Percentiles rank a stretch among this genome's conserved stretches.
These are phyloP conservation scores for Lactarius hatsudake DNA, from an alignment of 768 basidiomycete genomes.

Conservation along the genomic window DNA sequence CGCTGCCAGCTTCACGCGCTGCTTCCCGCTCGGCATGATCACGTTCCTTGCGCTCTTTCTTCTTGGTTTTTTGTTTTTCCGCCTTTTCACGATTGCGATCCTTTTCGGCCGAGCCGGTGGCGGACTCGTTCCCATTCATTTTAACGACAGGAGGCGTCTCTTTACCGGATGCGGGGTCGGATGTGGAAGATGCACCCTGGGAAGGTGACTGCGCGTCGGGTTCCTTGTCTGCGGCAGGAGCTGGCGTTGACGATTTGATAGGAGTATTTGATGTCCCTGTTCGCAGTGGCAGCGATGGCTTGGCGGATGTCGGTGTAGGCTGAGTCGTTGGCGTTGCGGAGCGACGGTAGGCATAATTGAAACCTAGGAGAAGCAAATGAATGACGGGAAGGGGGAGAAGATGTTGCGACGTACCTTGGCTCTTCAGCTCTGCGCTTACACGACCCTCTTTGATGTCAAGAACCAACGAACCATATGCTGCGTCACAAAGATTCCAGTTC, in stretches of 20 bases:
- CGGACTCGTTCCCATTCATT: conserved; percentile 39
- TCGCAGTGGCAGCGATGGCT: conserved; percentile 47
- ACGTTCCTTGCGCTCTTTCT: conserved; percentile 60
- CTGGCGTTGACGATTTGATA: conserved; percentile 37
- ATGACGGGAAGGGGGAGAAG: not conserved
- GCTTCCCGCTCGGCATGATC: conserved; percentile 45
- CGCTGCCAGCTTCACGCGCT: conserved; percentile 7
- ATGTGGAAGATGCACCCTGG: not conserved
- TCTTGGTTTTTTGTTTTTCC: conserved; percentile 57
- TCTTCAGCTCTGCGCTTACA: conserved; percentile 88
- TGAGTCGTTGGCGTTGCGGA: conserved; percentile 54
- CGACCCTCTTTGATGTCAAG: conserved; percentile 90
- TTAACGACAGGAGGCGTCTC: conserved; percentile 18
- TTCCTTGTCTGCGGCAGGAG: conserved; percentile 24
- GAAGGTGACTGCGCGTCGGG: not conserved
- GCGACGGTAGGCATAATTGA: conserved; percentile 94
- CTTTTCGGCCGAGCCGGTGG: conserved; percentile 23
- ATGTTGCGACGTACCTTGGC: conserved; percentile 63
- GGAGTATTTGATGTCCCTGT: conserved; percentile 36
- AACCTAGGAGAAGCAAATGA: conserved; percentile 49
- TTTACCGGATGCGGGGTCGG: conserved; percentile 18
- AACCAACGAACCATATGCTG: conserved; percentile 85
- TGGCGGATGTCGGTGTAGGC: conserved; percentile 58
- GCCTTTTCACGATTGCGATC: conserved; percentile 44
- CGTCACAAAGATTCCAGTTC: conserved; percentile 99